Evolutionary conservation across 2,329 filamentous ascomycete genomes (phyloP), one percentile per base, ranked within the genome.

Genomic region (Albifimbria verrucaria): DNA sequence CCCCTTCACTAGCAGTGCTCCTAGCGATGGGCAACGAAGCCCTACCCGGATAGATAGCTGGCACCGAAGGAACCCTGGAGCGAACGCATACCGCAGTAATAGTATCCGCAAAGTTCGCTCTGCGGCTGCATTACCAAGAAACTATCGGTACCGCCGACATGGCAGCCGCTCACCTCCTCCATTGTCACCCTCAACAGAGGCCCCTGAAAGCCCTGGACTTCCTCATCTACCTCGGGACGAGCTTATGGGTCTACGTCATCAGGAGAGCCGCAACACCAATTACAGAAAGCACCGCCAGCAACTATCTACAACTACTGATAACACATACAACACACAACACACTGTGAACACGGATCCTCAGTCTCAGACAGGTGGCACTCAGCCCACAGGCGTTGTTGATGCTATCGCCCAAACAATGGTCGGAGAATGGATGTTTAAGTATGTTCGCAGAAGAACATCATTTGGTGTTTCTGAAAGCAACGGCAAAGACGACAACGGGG

Each of bases 381-480:
- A 91, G 59, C 83, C 87, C 43, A 88, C 88, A 0, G 88, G 86
- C 44, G 90, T 97, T 15, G 93, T 99, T 6, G 94, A 97, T 73
- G 92, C 94, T 3, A 97, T 99, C 69, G 92, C 94, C 2, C 92
- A 96, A 66, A 95, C 93, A 0, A 99, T 99, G 94, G 91, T 99
- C 25, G 94, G 94, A 36, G 94, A 97, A 65, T 94, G 90, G 89
- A 93, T 95, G 89, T 92, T 87, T 77, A 95, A 95, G 71, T 94
- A 95, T 64, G 88, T 93, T 28, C 82, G 90, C 49, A 83, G 90
- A 68, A 85, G 93, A 59, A 97, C 92, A 73, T 95, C 93, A 0
- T 97, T 99, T 67, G 91, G 91, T 20, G 85, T 93, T 50, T 74
- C 81, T 3, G 89, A 92, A 44, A 79, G 76, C 22, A 83, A 79